phyloP scores from a whole-genome alignment of 441 rosid genomes.

The Jatropha podagrica region DNA sequence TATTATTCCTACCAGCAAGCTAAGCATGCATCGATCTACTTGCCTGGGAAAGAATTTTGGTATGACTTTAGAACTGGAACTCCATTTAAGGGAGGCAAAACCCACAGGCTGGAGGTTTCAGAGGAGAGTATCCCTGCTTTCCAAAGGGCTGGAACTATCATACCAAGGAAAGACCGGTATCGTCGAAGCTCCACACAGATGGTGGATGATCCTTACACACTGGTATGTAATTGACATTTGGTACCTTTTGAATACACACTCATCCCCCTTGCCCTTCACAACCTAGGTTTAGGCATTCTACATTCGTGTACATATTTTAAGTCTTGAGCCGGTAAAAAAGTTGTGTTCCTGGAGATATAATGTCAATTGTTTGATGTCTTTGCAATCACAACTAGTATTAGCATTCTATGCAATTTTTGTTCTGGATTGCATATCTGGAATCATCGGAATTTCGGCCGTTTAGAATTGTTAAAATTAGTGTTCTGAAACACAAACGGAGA shows the following conservation, averaged over 20 bases:
- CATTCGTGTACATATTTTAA: not conserved
- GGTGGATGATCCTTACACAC: constrained; percentile 91
- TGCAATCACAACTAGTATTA: not conserved
- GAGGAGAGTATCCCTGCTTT: constrained; percentile 93
- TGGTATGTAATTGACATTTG: constrained; percentile 52
- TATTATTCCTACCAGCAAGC: constrained; percentile 52
- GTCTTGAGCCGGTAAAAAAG: not conserved
- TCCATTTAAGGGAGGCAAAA: constrained; percentile 61
- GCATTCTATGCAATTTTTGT: not conserved
- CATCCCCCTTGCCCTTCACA: not conserved
- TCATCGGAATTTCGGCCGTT: not conserved
- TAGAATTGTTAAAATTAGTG: not conserved
- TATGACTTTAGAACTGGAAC: constrained; percentile 81
- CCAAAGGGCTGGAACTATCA: constrained; percentile 95
- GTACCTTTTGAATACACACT: constrained; percentile 5
- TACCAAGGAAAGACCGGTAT: constrained; percentile 90
- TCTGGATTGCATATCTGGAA: not conserved
- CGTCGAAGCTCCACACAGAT: constrained; percentile 95
- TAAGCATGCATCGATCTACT: constrained; percentile 70
- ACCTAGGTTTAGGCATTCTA: not conserved
- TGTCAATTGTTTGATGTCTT: not conserved
- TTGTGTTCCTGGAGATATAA: not conserved
- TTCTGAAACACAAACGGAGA: too few relatives aligned
- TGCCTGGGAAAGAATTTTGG: constrained; percentile 95
- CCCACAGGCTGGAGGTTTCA: constrained; percentile 70